A percentile compares a stretch with the other conserved stretches of the same genome.
These are phyloP conservation scores for Xylariaceae sp. DNA, from an alignment of 2,329 filamentous ascomycete genomes.

Conservation along the genomic window DNA sequence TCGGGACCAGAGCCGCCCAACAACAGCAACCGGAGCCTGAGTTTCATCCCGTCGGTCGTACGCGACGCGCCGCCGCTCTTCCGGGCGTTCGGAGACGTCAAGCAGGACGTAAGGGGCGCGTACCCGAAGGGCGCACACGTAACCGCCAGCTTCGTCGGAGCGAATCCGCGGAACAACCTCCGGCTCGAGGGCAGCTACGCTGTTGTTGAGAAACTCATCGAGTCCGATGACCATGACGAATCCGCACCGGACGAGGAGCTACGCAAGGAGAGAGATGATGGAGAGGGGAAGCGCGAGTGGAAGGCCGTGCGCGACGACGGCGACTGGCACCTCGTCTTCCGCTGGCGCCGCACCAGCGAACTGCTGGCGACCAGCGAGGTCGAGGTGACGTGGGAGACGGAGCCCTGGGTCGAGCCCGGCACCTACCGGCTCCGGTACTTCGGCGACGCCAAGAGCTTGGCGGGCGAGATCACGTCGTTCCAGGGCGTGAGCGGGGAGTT, in stretches of 20 bases:
- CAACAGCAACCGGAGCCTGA: slow-evolving; percentile 73
- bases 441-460: slow-evolving; percentile 73
- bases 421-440: slow-evolving; percentile 79
- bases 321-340: slow-evolving; percentile 82
- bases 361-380: slow-evolving; percentile 76
- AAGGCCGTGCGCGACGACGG: slow-evolving; percentile 68
- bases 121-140: slow-evolving; percentile 63
- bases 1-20: slow-evolving; percentile 70
- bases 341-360: slow-evolving; percentile 74
- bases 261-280: slow-evolving; percentile 5
- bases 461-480: slow-evolving; percentile 67
- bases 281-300: slow-evolving; percentile 53
- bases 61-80: slow-evolving; percentile 68
- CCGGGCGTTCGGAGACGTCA: slow-evolving; percentile 70
- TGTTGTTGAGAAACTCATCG: slow-evolving; percentile 66
- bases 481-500: slow-evolving; percentile 65
- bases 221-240: slow-evolving; percentile 15
- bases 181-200: slow-evolving; percentile 77
- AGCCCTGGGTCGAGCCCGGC: slow-evolving; percentile 57
- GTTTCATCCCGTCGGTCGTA: slow-evolving; percentile 78
- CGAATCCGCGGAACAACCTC: slow-evolving; percentile 87
- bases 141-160: slow-evolving; percentile 74
- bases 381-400: slow-evolving; percentile 76
- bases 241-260: slow-evolving; percentile 17
- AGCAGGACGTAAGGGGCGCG: slow-evolving; percentile 51